Evolutionary conservation across 1,284 basidiomycete species (phyloP), one percentile per base, ranked within the genome.

Genomic region (Exobasidium rhododendri): DNA sequence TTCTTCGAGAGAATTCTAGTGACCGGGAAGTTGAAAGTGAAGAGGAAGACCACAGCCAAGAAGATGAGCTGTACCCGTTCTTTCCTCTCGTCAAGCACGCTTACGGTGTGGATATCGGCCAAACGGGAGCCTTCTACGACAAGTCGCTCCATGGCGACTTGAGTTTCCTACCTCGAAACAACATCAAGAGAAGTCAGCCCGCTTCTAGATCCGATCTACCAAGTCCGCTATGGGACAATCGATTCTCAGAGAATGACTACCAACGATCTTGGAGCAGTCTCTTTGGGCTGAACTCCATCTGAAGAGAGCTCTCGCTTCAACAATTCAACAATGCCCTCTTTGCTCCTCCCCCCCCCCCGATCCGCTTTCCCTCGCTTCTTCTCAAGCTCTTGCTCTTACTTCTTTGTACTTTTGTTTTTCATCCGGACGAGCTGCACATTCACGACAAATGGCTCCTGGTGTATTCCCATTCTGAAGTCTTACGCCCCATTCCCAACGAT

Each of bases 141-240:
- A 17, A 10, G 10, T 10, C 35, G 17, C 35, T 40, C 7, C 17
- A 7, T 17, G 17, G 17, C 35, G 17, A 40, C 17, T 17, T 7
- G 17, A 17, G 28, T 26, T 50, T 20, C 47, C 4, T 7, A 24
- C 47, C 47, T 50, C 20, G 20, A 24, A 3, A 13, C 20, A 6
- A 50, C 24, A 26, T 7, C 46, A 47, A 26, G 26, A 24, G 47
- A 50, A 14, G 20, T 50, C 4, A 20, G n/a, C 14, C 20, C 13
- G 24, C 47, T 24, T 24, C 4, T 6, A 5, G 17, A 7, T 10
- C 7, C 17, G 17, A 40, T 40, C 17, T 40, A 24, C 47, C 47
- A 20, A 50, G 47, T 26, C 47, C 47, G 22, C 47, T 50, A 2
- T 50, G 47, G 47, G 47, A 50, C 28, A 50, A 50, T 50, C 47